phyloP scores from a whole-genome alignment of 192 early-diverging fungal species.

The Umbelopsis sp. region DNA sequence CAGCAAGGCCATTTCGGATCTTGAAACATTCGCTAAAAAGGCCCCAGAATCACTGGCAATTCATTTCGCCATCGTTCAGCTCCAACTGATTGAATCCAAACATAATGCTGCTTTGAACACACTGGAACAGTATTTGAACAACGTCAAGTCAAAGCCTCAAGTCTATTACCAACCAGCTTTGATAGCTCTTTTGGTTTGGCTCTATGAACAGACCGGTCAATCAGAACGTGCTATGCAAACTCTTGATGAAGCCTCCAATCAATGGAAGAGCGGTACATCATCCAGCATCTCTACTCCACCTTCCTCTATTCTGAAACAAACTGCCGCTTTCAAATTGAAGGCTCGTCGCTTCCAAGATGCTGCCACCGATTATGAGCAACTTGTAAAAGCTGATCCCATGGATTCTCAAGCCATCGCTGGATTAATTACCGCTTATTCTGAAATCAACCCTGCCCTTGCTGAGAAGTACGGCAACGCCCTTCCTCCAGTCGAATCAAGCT shows the following conservation, averaged over 20 bases:
- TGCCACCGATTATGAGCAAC: slow-evolving; percentile 67
- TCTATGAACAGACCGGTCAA: slow-evolving; percentile 68
- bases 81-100: slow-evolving; percentile 54
- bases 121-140: slow-evolving; percentile 47
- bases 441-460: slow-evolving; percentile 59
- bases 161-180: slow-evolving; percentile 59
- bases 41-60: slow-evolving; percentile 54
- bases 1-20: slow-evolving; percentile 57
- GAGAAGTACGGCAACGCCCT: slow-evolving; percentile 66
- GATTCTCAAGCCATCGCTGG: slow-evolving; percentile 68
- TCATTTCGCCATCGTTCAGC: slow-evolving; percentile 66
- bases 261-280: slow-evolving; percentile 52
- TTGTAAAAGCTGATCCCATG: slow-evolving; percentile 66
- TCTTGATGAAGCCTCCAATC: slow-evolving; percentile 57
- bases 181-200: slow-evolving; percentile 72
- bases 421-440: slow-evolving; percentile 65
- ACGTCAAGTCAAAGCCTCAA: slow-evolving; percentile 13
- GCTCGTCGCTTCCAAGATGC: slow-evolving; percentile 61
- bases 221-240: slow-evolving; percentile 58
- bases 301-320: slow-evolving; percentile 58
- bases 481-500: slow-evolving; percentile 43
- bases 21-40: slow-evolving; percentile 45
- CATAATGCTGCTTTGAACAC: slow-evolving; percentile 51
- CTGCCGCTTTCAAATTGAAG: slow-evolving; percentile 70
- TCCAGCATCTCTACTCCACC: slow-evolving; percentile 27